Evolutionary conservation across 202 grass and related monocot species (phyloP).

Genomic region (Sporobolus alterniflorus): DNA sequence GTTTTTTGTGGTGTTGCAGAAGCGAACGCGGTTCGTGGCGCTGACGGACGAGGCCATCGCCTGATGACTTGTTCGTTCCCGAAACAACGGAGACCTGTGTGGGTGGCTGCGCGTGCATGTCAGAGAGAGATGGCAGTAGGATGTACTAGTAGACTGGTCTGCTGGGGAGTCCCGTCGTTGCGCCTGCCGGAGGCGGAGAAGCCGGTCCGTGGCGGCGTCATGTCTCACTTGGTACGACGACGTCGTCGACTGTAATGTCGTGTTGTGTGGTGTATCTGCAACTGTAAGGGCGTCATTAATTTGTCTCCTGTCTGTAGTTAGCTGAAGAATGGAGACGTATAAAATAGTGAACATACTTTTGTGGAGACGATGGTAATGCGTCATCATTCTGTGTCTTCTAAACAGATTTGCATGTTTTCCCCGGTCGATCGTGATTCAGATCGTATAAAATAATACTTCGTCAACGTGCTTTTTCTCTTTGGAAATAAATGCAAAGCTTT

Average conservation of each 20-base stretch:
- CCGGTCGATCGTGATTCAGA: not conserved
- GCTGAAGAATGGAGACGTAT: conserved; percentile 31
- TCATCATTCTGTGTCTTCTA: not conserved
- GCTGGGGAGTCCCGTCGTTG: conserved; percentile 7
- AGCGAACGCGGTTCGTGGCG: conserved; percentile 77
- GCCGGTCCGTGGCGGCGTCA: conserved; percentile 23
- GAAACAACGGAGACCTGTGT: not conserved
- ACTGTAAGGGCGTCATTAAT: not conserved
- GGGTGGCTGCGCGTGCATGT: not conserved
- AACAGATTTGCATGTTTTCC: not conserved
- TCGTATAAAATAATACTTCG: no score
- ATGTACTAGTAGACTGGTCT: not conserved
- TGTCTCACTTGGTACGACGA: conserved; percentile 7
- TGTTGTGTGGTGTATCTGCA: not conserved
- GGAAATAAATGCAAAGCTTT: no score
- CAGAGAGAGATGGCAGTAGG: conserved; percentile 6
- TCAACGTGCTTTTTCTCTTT: no score
- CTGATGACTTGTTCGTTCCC: conserved; percentile 38
- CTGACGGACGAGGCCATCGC: conserved; percentile 82
- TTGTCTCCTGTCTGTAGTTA: conserved; percentile 32
- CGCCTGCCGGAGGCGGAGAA: conserved; percentile 22
- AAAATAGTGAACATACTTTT: conserved; percentile 27
- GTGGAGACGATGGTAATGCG: conserved; percentile 28
- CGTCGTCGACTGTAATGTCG: not conserved
- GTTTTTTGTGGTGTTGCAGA: conserved; percentile 63